Percentiles rank a stretch among this genome's conserved stretches.
Evolutionary conservation across 176 grass and related monocot genomes (phyloP).

Genomic region (Cenchrus fungigraminus): DNA sequence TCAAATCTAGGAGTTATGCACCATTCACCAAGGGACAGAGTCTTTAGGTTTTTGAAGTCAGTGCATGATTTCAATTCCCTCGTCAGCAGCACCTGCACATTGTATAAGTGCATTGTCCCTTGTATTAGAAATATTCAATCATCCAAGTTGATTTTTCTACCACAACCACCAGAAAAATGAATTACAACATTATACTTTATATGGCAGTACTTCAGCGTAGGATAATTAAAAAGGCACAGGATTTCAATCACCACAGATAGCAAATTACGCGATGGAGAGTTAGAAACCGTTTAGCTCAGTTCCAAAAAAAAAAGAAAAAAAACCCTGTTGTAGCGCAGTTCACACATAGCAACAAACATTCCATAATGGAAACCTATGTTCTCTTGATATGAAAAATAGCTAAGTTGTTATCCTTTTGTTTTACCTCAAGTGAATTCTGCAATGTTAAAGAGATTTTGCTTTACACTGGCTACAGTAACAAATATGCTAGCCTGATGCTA

Average conservation of each 20-base stretch:
- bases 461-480: neutral
- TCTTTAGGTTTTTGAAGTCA: constrained; percentile 42
- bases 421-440: neutral
- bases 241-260: neutral
- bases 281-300: neutral
- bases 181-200: neutral
- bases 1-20: constrained; percentile 20
- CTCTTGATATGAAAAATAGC: neutral
- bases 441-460: neutral
- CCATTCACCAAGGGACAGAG: constrained; percentile 49
- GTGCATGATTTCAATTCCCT: constrained; percentile 19
- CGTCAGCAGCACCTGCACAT: constrained; percentile 39
- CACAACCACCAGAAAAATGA: neutral
- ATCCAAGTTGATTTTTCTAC: neutral
- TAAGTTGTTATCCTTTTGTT: neutral
- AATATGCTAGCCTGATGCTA: too few species aligned
- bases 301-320: too few species aligned
- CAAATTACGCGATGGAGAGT: neutral
- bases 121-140: neutral
- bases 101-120: neutral
- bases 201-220: neutral
- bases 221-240: neutral
- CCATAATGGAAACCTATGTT: neutral
- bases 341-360: neutral
- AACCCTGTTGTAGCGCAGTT: neutral